These are phyloP conservation scores for Suillus paluster DNA, from an alignment of 768 basidiomycete genomes.

Conservation along the genomic window DNA sequence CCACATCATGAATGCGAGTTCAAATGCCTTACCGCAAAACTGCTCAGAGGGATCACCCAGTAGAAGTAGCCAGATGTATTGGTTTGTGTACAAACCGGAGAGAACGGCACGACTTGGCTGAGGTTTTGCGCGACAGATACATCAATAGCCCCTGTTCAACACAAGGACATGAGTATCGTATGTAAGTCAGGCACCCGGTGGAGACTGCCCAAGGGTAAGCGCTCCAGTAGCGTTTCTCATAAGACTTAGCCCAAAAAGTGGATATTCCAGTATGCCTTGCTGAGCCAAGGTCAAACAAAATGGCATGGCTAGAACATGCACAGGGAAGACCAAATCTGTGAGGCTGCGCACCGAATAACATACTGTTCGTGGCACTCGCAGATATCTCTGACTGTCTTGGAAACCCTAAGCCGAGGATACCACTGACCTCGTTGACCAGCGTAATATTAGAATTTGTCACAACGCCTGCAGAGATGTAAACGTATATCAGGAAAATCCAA, in stretches of 20 bases:
- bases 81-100: slow-evolving; percentile 60
- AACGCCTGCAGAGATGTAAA: slow-evolving; percentile 47
- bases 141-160: slow-evolving; percentile 74
- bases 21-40: slow-evolving; percentile 51
- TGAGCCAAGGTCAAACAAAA: slow-evolving; percentile 68
- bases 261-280: slow-evolving; percentile 69
- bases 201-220: slow-evolving; percentile 59
- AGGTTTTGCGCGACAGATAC: slow-evolving; percentile 64
- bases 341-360: slow-evolving; percentile 20
- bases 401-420: slow-evolving; percentile 78
- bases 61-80: slow-evolving; percentile 74
- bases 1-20: background rate
- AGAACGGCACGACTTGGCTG: slow-evolving; percentile 68
- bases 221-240: slow-evolving; percentile 62
- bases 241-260: slow-evolving; percentile 75
- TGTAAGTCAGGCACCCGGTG: background rate
- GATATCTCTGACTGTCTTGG: slow-evolving; percentile 69
- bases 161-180: background rate
- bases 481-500: too few species aligned
- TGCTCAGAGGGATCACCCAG: slow-evolving; percentile 69
- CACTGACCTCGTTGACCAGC: slow-evolving; percentile 66
- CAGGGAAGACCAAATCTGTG: background rate
- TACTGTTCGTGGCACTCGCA: slow-evolving; percentile 51
- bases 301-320: slow-evolving; percentile 54
- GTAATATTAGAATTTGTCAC: slow-evolving; percentile 66